phyloP scores from a whole-genome alignment of 306 rosid genomes.

The Abrus pulchellus region DNA sequence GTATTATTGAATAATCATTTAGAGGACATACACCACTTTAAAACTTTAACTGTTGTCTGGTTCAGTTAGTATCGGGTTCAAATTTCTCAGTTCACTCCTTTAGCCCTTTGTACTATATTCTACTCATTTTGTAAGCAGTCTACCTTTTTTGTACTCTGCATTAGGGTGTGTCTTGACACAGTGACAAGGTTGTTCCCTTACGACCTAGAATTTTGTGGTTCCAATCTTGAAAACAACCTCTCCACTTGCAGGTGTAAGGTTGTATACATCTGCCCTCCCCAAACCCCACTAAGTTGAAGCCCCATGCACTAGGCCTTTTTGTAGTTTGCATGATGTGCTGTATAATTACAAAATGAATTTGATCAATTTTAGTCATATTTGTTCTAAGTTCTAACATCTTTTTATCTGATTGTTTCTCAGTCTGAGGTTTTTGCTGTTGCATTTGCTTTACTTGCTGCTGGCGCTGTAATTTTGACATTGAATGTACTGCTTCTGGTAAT shows the following conservation, averaged over 20 bases:
- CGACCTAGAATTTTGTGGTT: not conserved
- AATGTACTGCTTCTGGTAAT: slow-evolving; percentile 98
- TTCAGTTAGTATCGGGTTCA: not conserved
- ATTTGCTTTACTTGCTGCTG: slow-evolving; percentile 97
- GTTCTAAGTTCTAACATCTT: slow-evolving; percentile 48
- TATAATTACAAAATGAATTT: not conserved
- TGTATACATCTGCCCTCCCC: not conserved
- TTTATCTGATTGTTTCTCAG: slow-evolving; percentile 54
- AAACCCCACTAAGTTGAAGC: not conserved
- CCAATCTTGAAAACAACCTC: not conserved
- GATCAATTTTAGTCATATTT: slow-evolving; percentile 14
- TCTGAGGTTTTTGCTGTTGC: slow-evolving; percentile 98
- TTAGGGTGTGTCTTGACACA: not conserved
- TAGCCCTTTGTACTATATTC: slow-evolving; percentile 2
- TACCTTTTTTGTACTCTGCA: not conserved
- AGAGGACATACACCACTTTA: slow-evolving; percentile 8
- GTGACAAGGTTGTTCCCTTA: not conserved
- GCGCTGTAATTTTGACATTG: slow-evolving; percentile 91
- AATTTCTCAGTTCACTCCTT: slow-evolving; percentile 3
- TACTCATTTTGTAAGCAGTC: slow-evolving; percentile 13
- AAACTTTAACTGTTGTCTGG: not conserved
- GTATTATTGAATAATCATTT: not conserved
- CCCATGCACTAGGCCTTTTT: not conserved
- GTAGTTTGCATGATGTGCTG: slow-evolving; percentile 1
- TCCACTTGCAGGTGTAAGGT: not conserved